Base-by-base conservation (phyloP, 2,329 filamentous ascomycete genomes). In the Ilyonectria robusta region DNA sequence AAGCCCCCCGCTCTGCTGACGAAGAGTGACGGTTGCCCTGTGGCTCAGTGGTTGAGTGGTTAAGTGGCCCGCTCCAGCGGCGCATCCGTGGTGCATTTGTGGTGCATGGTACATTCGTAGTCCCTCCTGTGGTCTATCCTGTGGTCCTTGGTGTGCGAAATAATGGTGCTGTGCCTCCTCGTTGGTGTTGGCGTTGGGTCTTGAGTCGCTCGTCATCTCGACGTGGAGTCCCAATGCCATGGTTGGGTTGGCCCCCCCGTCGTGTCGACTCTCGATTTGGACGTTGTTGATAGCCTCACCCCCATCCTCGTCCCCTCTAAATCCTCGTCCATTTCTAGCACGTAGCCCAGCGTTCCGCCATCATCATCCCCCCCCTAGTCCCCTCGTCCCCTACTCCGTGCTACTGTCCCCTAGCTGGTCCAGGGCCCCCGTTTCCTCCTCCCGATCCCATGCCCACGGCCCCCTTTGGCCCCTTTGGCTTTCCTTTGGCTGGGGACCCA, bases 381-480 rank as follows among this genome's bases (percentile, higher is more conserved):
- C 29, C 57, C 48, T 35, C 31, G 59, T n/a, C 59, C 59, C 40
- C 47, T 60, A 37, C 46, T 62, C 60, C 51, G 56, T 40, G 53
- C 50, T 58, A 35, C 40, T 40, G 50, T 51, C 60, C 55, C 67
- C 62, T 56, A 67, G 60, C 66, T 29, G 33, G 63, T 46, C 67
- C 63, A 74, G 72, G 62, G 65, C 56, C 59, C 40, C 60, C 71
- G 58, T 64, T 65, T 61, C 65, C 62, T 72, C 69, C 70, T 65
- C 65, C 70, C 71, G 68, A 74, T 75, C 65, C 62, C 65, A 72
- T 75, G 60, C 60, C 50, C 60, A 67, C 60, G 65, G 56, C 65
- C 65, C 65, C 59, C 37, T 58, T 75, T 75, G 67, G 72, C 70
- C 75, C 68, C 73, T 71, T 72, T 71, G 73, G 73, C 59, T 67